Percentiles rank a stretch among this genome's conserved stretches.
Evolutionary conservation across 208 protist species (phyloP).

Genomic region (Trichomonas tenax): DNA sequence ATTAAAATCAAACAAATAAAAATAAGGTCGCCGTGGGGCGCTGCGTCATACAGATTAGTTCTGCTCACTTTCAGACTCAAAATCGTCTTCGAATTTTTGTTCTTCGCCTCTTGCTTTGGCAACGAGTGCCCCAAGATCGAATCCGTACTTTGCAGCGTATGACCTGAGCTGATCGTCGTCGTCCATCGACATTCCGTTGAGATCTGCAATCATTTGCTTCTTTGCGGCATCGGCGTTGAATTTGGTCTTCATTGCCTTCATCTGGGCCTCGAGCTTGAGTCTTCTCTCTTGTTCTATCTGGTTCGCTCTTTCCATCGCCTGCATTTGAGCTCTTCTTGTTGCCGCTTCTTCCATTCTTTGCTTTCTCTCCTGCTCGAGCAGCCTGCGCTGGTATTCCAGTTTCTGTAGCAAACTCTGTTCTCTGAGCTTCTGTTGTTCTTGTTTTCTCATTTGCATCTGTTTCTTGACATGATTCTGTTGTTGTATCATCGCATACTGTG

Average conservation of each 20-base stretch:
- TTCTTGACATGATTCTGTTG: background rate
- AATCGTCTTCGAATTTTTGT: background rate
- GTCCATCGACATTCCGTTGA: background rate
- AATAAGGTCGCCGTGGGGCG: too few species aligned
- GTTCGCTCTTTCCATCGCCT: background rate
- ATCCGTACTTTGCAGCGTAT: background rate
- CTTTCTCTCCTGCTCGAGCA: background rate
- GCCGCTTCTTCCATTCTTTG: background rate
- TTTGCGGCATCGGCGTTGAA: background rate
- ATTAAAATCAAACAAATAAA: too few species aligned
- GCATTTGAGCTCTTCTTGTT: background rate
- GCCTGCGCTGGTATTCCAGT: background rate
- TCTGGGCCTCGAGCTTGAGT: background rate
- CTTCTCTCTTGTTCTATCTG: background rate
- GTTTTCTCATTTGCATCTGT: background rate
- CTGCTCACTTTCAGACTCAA: background rate
- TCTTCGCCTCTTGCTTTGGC: background rate
- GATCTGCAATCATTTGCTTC: background rate
- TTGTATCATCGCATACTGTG: background rate
- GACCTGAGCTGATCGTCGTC: background rate
- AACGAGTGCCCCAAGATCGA: background rate
- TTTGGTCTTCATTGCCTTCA: background rate
- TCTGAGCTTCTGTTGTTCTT: background rate
- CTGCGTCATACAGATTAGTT: too few species aligned
- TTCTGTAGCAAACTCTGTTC: background rate